Evolutionary conservation across 148 eudicot species (phyloP).

Genomic region (Mesembryanthemum crystallinum): DNA sequence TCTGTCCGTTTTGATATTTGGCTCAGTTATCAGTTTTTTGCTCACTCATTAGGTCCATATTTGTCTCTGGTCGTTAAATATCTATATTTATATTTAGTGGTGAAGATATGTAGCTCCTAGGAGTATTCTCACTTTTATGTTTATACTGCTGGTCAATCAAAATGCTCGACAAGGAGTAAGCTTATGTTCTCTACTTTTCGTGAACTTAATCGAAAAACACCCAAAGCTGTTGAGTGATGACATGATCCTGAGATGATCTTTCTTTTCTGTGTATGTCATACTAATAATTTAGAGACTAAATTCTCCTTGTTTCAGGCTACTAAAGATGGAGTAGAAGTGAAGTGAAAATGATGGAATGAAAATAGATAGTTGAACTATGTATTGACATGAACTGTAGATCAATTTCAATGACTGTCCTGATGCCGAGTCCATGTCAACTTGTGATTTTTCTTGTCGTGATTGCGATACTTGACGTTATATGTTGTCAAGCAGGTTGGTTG

Average conservation of each 20-base stretch:
- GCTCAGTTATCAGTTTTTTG: too few species aligned
- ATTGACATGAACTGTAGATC: background rate
- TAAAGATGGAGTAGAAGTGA: background rate
- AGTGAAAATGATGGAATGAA: background rate
- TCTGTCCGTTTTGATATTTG: too few species aligned
- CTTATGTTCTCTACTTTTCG: background rate
- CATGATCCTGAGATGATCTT: background rate
- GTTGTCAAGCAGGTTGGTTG: slow-evolving; percentile 67
- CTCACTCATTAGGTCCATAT: too few species aligned
- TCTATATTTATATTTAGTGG: too few species aligned
- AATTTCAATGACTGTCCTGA: background rate
- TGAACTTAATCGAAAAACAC: background rate
- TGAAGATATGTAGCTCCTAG: too few species aligned
- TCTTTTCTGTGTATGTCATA: background rate
- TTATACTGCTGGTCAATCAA: background rate
- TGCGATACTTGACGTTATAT: background rate
- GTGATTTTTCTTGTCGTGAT: background rate
- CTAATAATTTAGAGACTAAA: background rate
- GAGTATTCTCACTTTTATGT: too few species aligned
- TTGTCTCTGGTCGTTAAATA: too few species aligned
- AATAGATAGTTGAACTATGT: background rate
- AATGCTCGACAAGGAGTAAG: background rate
- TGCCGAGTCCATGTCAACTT: background rate
- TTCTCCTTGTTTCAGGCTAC: too few species aligned
- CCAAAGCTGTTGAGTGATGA: too few species aligned